Percentiles rank a stretch among this genome's conserved stretches.
Evolutionary conservation across 495 filamentous ascomycete genomes (phyloP).

Genomic region (Penicillium pancosmium): DNA sequence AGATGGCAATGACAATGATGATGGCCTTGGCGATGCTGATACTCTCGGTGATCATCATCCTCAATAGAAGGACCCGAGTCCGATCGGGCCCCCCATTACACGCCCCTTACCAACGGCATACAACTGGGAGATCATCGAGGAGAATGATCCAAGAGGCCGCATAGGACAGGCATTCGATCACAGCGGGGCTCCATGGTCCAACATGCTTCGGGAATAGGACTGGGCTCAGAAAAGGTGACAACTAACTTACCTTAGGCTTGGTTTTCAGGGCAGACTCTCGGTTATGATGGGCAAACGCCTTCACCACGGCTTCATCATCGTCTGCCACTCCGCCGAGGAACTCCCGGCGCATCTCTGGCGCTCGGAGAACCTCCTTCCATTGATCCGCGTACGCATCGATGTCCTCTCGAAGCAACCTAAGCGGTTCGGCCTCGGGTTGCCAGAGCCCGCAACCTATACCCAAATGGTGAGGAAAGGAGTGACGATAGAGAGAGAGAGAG

Average conservation of each 20-base stretch:
- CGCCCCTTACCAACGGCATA: background rate
- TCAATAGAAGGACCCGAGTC: background rate
- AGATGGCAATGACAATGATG: background rate
- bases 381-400: slow-evolving; percentile 69
- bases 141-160: too few relatives aligned
- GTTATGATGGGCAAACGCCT: slow-evolving; percentile 70
- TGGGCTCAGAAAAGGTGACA: background rate
- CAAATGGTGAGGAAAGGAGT: slow-evolving; percentile 21
- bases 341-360: slow-evolving; percentile 56
- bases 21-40: background rate
- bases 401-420: slow-evolving; percentile 67
- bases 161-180: background rate
- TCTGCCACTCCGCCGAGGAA: slow-evolving; percentile 62
- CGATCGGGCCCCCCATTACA: background rate
- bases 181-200: background rate
- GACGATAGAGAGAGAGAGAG: background rate
- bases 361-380: slow-evolving; percentile 66
- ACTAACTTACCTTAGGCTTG: slow-evolving; percentile 73
- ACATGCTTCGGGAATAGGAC: background rate
- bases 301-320: slow-evolving; percentile 61
- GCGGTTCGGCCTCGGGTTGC: slow-evolving; percentile 65
- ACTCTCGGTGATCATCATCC: background rate
- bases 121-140: background rate
- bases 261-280: slow-evolving; percentile 76
- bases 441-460: slow-evolving; percentile 74